Base-by-base conservation (phyloP, 73 alveolate genomes). In the Blepharisma stoltei region DNA sequence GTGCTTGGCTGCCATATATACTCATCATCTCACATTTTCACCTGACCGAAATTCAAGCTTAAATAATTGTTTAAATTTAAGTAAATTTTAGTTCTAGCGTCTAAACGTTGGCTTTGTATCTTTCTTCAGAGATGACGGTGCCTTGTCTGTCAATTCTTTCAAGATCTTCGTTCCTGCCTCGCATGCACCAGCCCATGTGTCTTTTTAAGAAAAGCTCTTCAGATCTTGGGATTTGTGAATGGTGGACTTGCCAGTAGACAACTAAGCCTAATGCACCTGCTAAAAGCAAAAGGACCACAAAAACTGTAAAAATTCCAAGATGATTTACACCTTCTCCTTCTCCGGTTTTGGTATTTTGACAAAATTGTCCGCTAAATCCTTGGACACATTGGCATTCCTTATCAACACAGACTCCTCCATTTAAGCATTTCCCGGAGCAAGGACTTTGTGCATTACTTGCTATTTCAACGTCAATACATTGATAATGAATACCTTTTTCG, bases 391-490 rank as follows among this genome's bases (percentile, higher is more conserved):
- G 46, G 23, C 73, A 60, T 8, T 14, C 46, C 14, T 38, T 38
- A 14, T 60, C 73, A 1, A n/a, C 23, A 60, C 73, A 60, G 5
- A 20, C 14, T 14, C 73, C 73, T 20, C 73, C 73, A 5, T 60
- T 60, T 60, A 14, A 14, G 5, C 73, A 60, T 25, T 60, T 60
- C 5, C 73, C 73, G 5, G 14, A 60, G 23, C 73, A 60, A 25
- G 73, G 46, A 5, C 48, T 25, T 8, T 60, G 46, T 60, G 11
- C 45, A 60, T 25, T 38, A 2, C 23, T 38, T 20, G 23, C 11
- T 18, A 60, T 60, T 60, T 60, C 73, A 20, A 60, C 23, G 45
- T 60, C 73, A 60, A 14, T 60, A 25, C 73, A 60, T 25, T 18
- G 45, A 25, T 60, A 60, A 60, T 60, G 23, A 60, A 38, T 60